Base-by-base conservation (phyloP, 805 yeast species). In the Zygoascus flipseniorum region DNA sequence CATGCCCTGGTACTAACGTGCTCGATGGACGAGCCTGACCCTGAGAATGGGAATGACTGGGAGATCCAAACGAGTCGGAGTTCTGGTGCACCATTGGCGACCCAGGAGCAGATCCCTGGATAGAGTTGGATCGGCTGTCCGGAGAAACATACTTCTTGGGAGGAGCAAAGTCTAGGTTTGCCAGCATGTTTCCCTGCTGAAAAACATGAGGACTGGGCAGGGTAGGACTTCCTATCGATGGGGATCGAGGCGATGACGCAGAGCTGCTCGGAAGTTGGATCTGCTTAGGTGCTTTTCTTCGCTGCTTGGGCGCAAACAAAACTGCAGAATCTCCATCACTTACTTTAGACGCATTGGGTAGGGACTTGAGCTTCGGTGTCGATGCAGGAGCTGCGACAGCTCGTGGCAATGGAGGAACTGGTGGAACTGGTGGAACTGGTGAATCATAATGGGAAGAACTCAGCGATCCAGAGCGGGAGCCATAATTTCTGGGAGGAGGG, bases 291-390 rank as follows among this genome's bases (percentile, higher is more conserved):
- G 28, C 51, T 53, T 52, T 53, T 23, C 45, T 43, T 28, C 62
- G 47, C 31, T 48, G 43, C 50, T 58, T 58, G 18, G 62, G 62
- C n/a, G 62, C 62, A 47, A 55, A 50, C 18, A 60, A 47, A 16
- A 61, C 59, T 11, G 53, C 47, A 35, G 39, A 11, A 47, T 56
- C 63, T 19, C 26, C n/a, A 45, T 60, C 63, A 6, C 54, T 57
- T 13, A 62, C 52, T 35, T 50, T 53, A 45, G 62, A 64, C 8
- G 65, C 63, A 5, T 55, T 56, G 2, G 65, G 64, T 31, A 62
- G 52, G 14, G 55, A 39, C 16, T 58, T 43, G 47, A 62, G 52
- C 23, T 57, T 52, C 16, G 56, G 57, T 42, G 31, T 43, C 26
- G 51, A 20, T 9, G 50, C 52, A 35, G 50, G 52, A 26, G 47